Evolutionary conservation across 1,284 basidiomycete species (phyloP).

Genomic region (Trichosporon coremiiforme): DNA sequence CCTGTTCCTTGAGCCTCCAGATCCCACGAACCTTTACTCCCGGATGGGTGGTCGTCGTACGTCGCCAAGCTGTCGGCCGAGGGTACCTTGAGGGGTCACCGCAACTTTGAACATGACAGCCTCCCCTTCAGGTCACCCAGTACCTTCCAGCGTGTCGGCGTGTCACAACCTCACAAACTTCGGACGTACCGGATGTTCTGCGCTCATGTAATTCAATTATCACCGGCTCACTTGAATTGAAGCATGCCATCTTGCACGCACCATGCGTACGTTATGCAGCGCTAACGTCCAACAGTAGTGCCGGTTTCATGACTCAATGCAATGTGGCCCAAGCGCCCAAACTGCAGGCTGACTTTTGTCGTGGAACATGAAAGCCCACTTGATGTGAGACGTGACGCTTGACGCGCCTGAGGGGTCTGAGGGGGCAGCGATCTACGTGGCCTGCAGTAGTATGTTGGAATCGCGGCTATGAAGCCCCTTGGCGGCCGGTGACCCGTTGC

Average conservation of each 20-base stretch:
- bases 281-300: not conserved
- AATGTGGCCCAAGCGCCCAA: not conserved
- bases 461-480: not conserved
- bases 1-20: not conserved
- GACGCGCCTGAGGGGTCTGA: too few relatives aligned
- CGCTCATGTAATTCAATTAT: not conserved
- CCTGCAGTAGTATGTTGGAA: not conserved
- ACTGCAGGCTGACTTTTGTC: not conserved
- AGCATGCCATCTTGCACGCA: not conserved
- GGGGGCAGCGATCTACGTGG: too few relatives aligned
- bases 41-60: not conserved
- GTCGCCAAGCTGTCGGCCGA: conserved; percentile 1
- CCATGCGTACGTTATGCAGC: conserved; percentile 2
- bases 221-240: not conserved
- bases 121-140: not conserved
- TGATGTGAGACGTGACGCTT: not conserved
- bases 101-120: too few relatives aligned
- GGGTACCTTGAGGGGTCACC: not conserved
- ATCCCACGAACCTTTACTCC: not conserved
- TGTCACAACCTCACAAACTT: not conserved
- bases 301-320: not conserved
- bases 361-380: not conserved
- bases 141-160: not conserved
- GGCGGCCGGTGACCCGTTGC: not conserved
- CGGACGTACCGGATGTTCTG: not conserved